Evolutionary conservation across 2,329 filamentous ascomycete genomes (phyloP), one percentile per base, ranked within the genome.

Genomic region (Sporothrix mexicana): DNA sequence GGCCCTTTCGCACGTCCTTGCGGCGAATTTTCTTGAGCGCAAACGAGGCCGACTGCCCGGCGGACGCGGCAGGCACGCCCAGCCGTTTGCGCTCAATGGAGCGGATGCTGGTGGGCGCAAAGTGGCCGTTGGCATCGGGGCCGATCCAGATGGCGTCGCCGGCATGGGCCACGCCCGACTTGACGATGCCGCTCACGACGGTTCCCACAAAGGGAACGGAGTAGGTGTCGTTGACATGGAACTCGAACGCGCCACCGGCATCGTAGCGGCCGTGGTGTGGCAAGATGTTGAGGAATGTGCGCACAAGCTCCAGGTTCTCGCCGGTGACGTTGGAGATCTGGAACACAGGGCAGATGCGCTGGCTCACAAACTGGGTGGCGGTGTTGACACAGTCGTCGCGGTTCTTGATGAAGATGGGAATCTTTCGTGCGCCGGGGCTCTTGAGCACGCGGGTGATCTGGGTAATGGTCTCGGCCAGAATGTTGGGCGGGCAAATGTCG

Each of bases 311-410:
- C 62, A 99, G 87, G 74, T 93, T 94, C 81, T 97, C 89, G 62
- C 96, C 96, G 0, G 96, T 98, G 45, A 99, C 96, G 79, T 99
- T 99, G 77, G 95, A 98, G 12, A 99, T 94, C 79, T 98, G 95
- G 83, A 99, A 99, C 76, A 99, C 92, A 13, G 96, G 96, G 79
- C 95, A 98, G 79, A 99, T 98, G 55, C 96, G 89, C 81, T 97
- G 93, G 77, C 92, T 96, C 77, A 98, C 93, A 78, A 99, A 98
- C 80, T 98, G 96, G 0, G 93, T 95, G 10, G 96, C 95, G 0
- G 96, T 99, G 80, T 96, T 95, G 78, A 99, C 92, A 78, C 94
- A 97, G 76, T 97, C 93, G 79, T 97, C 94, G 73, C 91, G 91
- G 76, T 91, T 92, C 81, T 95, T 96, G 83, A 99, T 95, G 80